A percentile compares a stretch with the other conserved stretches of the same genome.
phyloP scores from a whole-genome alignment of 148 eudicot species.

The Fallopia convolvulus region DNA sequence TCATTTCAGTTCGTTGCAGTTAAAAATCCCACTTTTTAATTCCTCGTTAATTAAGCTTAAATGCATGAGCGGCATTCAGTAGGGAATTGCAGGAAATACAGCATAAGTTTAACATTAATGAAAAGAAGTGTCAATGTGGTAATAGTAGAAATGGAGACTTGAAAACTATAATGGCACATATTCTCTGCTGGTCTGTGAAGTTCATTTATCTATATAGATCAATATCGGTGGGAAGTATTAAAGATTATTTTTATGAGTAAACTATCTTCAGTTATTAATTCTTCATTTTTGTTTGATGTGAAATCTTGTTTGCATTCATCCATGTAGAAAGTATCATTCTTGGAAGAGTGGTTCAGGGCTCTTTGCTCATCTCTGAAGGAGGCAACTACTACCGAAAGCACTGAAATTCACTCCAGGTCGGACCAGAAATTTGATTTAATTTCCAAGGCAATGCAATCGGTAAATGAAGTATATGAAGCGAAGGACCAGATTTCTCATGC shows the following conservation, averaged over 20 bases:
- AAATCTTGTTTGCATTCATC: not conserved
- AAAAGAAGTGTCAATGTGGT: not conserved
- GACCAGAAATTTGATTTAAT: constrained; percentile 49
- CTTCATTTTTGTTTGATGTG: not conserved
- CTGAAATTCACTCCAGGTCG: constrained; percentile 25
- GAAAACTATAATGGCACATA: not conserved
- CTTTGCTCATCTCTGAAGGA: constrained; percentile 50
- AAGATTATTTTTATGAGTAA: not conserved
- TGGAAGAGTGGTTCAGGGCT: constrained; percentile 59
- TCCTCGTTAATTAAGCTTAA: not conserved
- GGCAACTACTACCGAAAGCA: constrained; percentile 21
- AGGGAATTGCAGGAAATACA: not conserved
- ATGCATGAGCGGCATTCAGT: not conserved
- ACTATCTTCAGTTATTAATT: not conserved
- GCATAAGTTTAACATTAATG: not conserved
- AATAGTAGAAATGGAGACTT: not conserved
- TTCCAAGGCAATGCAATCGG: constrained; percentile 43
- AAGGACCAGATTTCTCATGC: constrained; percentile 35
- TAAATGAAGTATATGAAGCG: constrained; percentile 48
- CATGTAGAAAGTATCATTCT: constrained; percentile 65
- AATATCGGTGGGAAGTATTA: not conserved
- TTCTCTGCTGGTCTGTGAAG: not conserved
- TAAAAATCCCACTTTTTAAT: not conserved
- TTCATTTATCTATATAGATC: not conserved
- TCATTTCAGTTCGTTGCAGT: not conserved